Evolutionary conservation across 169 alveolate genomes (phyloP).

Genomic region (Prorocentrum cordatum): DNA sequence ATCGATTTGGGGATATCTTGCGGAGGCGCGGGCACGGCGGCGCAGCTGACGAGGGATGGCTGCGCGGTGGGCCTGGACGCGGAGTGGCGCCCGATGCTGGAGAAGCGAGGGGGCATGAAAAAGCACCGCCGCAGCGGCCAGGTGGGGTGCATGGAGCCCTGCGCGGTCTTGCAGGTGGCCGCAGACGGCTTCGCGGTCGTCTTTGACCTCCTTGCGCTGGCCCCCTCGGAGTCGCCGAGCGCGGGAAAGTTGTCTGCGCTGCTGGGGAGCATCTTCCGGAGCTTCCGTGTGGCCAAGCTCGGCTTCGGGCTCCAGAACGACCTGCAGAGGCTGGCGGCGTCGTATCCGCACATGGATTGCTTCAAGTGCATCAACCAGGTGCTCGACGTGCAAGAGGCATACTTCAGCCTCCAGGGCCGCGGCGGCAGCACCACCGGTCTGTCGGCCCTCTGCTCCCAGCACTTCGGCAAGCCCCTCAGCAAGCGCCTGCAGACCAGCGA

Average conservation of each 20-base stretch:
- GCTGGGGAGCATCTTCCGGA: too few relatives aligned
- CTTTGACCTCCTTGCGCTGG: conserved; percentile 8
- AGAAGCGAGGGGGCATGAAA: conserved; percentile 57
- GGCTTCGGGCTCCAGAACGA: background rate
- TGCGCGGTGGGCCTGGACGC: conserved; percentile 2
- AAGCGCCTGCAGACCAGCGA: conserved; percentile 60
- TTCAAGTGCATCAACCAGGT: background rate
- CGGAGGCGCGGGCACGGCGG: background rate
- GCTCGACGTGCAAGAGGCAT: conserved; percentile 17
- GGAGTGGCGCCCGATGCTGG: background rate
- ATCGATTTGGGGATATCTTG: too few relatives aligned
- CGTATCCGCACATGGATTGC: conserved; percentile 38
- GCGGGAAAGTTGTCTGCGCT: too few relatives aligned
- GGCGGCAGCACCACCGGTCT: conserved; percentile 3
- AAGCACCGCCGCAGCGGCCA: conserved; percentile 38
- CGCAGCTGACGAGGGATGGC: background rate
- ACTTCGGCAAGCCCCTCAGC: conserved; percentile 25
- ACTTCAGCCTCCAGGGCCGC: background rate
- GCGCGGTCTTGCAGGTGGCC: conserved; percentile 23
- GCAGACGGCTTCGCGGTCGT: background rate
- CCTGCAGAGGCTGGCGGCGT: conserved; percentile 35
- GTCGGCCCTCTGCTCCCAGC: conserved; percentile 21
- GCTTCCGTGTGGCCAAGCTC: too few relatives aligned
- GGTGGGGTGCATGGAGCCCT: conserved; percentile 14
- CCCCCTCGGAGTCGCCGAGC: too few relatives aligned